A percentile compares a stretch with the other conserved stretches of the same genome.
phyloP scores from a whole-genome alignment of 495 filamentous ascomycete genomes.

The Lasiosphaeris hirsuta region DNA sequence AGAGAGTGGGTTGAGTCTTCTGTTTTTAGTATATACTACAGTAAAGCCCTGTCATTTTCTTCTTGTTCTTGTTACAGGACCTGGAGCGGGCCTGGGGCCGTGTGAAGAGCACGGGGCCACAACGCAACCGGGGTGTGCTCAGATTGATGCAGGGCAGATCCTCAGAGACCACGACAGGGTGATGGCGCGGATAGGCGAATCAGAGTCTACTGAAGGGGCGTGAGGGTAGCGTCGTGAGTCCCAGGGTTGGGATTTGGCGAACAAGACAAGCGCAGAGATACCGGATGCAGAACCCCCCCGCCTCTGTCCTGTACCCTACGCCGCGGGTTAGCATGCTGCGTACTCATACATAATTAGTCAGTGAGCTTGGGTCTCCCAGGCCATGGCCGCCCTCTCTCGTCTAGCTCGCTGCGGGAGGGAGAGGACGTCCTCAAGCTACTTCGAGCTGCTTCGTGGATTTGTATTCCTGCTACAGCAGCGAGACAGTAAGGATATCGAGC shows the following conservation, averaged over 20 bases:
- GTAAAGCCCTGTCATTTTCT: constrained; percentile 24
- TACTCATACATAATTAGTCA: background rate
- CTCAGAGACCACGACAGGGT: constrained; percentile 14
- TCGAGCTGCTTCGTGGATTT: too few species aligned
- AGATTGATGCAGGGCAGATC: constrained; percentile 26
- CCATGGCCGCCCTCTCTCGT: background rate
- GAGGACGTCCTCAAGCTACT: too few species aligned
- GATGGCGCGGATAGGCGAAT: constrained; percentile 19
- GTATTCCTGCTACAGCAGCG: too few species aligned
- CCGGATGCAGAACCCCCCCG: constrained; percentile 16
- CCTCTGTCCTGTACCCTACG: background rate
- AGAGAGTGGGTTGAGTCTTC: constrained; percentile 15
- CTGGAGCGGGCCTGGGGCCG: constrained; percentile 23
- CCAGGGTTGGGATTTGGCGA: constrained; percentile 5
- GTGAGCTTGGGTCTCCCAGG: too few species aligned
- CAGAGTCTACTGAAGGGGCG: constrained; percentile 13
- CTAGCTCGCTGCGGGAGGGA: background rate
- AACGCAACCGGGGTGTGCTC: constrained; percentile 20
- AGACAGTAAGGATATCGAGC: background rate
- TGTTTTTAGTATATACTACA: constrained; percentile 29
- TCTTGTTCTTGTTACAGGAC: constrained; percentile 25
- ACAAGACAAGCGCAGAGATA: constrained; percentile 9
- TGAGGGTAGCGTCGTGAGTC: constrained; percentile 18
- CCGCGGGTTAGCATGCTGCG: background rate
- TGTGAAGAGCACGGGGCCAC: constrained; percentile 22